These are phyloP conservation scores for Rubia occidens DNA, from an alignment of 305 asterid genomes.

Conservation along the genomic window DNA sequence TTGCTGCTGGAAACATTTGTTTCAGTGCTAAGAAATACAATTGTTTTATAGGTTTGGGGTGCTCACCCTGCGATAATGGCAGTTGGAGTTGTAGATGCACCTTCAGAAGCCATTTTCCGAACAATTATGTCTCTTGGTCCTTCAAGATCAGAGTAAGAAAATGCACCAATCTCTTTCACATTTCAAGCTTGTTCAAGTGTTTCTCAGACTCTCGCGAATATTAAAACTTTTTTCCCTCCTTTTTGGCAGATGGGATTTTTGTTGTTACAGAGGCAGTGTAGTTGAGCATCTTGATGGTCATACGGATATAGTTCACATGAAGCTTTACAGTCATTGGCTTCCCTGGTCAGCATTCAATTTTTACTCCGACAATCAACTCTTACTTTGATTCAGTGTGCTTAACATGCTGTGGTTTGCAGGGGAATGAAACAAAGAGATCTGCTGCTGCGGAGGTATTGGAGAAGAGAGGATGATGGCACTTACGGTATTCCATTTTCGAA, in stretches of 20 bases:
- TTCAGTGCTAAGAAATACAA: too few relatives aligned
- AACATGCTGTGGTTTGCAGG: constrained; percentile 35
- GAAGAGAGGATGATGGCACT: constrained; percentile 91
- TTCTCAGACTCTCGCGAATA: background rate
- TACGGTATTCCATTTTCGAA: constrained; percentile 42
- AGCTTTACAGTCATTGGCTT: constrained; percentile 66
- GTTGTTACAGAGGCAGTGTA: constrained; percentile 53
- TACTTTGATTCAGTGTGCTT: background rate
- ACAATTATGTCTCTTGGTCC: constrained; percentile 69
- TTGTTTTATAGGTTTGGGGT: too few relatives aligned
- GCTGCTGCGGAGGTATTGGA: constrained; percentile 78
- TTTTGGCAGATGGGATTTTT: constrained; percentile 78
- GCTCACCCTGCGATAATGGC: too few relatives aligned
- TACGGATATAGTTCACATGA: constrained; percentile 67
- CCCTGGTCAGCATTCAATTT: constrained; percentile 45
- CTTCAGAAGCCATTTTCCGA: constrained; percentile 25
- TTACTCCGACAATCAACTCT: background rate
- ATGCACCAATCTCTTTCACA: constrained; percentile 6
- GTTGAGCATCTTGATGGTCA: constrained; percentile 80
- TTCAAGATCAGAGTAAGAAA: constrained; percentile 79
- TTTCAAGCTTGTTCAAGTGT: background rate
- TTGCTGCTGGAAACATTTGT: background rate
- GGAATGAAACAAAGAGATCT: constrained; percentile 72
- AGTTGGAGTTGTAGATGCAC: too few relatives aligned
- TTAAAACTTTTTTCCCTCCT: background rate